Evolutionary conservation across 441 rosid species (phyloP).

Genomic region (Mallotus repandus): DNA sequence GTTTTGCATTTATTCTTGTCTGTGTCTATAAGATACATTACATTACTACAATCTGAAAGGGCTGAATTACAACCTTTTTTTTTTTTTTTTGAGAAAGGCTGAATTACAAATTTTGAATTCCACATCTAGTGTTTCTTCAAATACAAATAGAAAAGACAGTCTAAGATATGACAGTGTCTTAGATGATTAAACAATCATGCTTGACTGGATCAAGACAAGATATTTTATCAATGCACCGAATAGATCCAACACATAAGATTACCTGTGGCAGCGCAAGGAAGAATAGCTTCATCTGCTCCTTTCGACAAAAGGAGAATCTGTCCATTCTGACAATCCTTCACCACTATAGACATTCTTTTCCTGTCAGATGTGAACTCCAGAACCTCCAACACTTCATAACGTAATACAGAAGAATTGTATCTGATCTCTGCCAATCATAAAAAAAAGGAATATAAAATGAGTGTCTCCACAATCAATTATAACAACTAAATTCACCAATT

Average conservation of each 20-base stretch:
- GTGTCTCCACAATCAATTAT: slow-evolving; percentile 12
- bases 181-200: background rate
- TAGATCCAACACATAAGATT: slow-evolving; percentile 27
- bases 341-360: slow-evolving; percentile 96
- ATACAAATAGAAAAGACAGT: background rate
- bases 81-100: no score
- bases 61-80: no score
- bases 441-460: slow-evolving; percentile 22
- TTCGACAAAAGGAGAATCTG: slow-evolving; percentile 84
- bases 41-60: background rate
- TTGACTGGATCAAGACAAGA: background rate
- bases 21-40: background rate
- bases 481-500: slow-evolving; percentile 24
- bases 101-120: background rate
- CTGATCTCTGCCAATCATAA: slow-evolving; percentile 63
- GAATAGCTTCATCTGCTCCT: slow-evolving; percentile 97
- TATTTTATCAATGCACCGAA: background rate
- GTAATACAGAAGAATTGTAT: slow-evolving; percentile 56
- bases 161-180: background rate
- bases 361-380: slow-evolving; percentile 98
- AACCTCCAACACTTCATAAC: slow-evolving; percentile 79
- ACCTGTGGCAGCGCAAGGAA: slow-evolving; percentile 83
- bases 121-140: background rate
- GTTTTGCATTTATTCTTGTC: background rate
- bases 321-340: slow-evolving; percentile 74